Base-by-base conservation (phyloP, 1,284 basidiomycete genomes). In the Dichomitus squalens region DNA sequence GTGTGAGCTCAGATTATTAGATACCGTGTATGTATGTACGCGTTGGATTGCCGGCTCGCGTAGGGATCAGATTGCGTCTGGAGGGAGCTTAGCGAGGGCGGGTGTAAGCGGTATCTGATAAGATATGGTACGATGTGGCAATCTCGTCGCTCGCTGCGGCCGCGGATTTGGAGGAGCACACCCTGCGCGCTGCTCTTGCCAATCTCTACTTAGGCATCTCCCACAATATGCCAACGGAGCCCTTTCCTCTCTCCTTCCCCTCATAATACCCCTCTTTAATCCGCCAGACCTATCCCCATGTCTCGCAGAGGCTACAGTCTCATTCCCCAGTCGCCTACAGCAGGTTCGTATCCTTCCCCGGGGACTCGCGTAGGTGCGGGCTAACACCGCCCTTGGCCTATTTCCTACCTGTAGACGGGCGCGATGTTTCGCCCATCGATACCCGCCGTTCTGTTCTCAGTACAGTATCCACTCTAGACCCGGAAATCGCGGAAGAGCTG, bases 41-140 rank as follows among this genome's bases (percentile, higher is more conserved):
- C 20, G 40, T 20, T n/a, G 38, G 20, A 39, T 39, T 39, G 7
- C 34, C 34, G 38, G n/a, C n/a, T 39, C n/a, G 38, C 38, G 7
- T 8, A 7, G 6, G 38, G 14, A 12, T 7, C 16, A 18, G 16
- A 6, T 27, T 39, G 49, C 23, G n/a, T 2, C n/a, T n/a, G n/a
- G n/a, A n/a, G n/a, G n/a, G n/a, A n/a, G n/a, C n/a, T n/a, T n/a
- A n/a, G n/a, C n/a, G n/a, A n/a, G n/a, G n/a, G n/a, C n/a, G n/a
- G n/a, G n/a, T n/a, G 18, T 21, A 35, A 44, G 33, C 60, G 57
- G 35, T 59, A 62, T 62, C 60, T 62, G 60, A 62, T 62, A 49
- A 62, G 60, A 62, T 57, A 49, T 54, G 57, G 59, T 55, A 49
- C 52, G 48, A 60, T 46, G 39, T 41, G 36, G 50, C 53, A 49